A percentile compares a stretch with the other conserved stretches of the same genome.
Conservation (phyloP, 768 basidiomycete genomes). For the Phylloporus sp. region DNA sequence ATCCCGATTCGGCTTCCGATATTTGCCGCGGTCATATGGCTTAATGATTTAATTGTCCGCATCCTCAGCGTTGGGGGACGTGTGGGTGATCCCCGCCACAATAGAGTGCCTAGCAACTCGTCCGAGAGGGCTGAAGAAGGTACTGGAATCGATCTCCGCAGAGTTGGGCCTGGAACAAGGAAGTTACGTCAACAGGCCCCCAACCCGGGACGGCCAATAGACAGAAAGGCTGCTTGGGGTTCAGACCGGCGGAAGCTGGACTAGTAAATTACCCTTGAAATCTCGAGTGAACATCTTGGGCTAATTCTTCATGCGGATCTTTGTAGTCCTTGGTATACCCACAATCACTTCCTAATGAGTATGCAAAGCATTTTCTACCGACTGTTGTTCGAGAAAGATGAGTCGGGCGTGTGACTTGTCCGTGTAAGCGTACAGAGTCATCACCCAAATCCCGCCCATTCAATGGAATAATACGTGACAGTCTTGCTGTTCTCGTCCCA, state of each 20-base stretch:
- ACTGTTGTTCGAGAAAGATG: neutral
- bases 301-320: conserved; percentile 16
- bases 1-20: conserved; percentile 77
- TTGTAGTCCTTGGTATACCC: conserved; percentile 13
- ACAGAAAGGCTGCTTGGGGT: conserved; percentile 23
- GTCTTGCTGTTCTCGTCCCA: conserved; percentile 70
- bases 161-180: conserved; percentile 6
- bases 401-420: neutral
- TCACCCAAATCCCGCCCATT: conserved; percentile 86
- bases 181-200: conserved; percentile 9
- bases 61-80: conserved; percentile 53
- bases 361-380: conserved; percentile 1
- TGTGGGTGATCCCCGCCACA: conserved; percentile 15
- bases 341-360: conserved; percentile 5
- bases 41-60: conserved; percentile 67
- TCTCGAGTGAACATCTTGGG: conserved; percentile 4
- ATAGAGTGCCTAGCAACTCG: conserved; percentile 40
- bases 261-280: conserved; percentile 24
- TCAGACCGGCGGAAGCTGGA: conserved; percentile 45
- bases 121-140: conserved; percentile 64
- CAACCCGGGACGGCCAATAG: conserved; percentile 6
- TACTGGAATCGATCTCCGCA: conserved; percentile 30
- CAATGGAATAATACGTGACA: conserved; percentile 74
- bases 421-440: neutral
- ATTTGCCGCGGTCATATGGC: conserved; percentile 65